These are phyloP conservation scores for Poa pratensis DNA, from an alignment of 176 grass and related monocot genomes.

Conservation along the genomic window DNA sequence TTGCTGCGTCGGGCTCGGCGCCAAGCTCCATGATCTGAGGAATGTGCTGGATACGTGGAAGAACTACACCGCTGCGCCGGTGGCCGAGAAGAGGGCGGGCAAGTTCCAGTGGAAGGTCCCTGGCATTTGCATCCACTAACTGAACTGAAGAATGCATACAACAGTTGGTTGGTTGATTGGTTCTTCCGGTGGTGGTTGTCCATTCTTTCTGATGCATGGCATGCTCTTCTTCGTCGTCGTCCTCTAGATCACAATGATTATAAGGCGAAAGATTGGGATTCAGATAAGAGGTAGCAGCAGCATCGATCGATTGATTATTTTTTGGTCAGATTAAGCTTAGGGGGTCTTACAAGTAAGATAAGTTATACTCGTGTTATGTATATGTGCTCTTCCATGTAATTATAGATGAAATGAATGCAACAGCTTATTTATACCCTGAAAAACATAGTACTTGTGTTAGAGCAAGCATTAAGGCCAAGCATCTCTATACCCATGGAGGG, in stretches of 20 bases:
- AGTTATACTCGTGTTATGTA: neutral
- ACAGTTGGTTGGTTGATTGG: neutral
- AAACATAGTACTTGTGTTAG: neutral
- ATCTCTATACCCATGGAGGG: neutral
- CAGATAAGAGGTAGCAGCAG: neutral
- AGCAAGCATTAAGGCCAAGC: neutral
- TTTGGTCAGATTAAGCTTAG: neutral
- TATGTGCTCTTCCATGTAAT: neutral
- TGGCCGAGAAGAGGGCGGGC: conserved; percentile 44
- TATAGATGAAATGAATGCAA: neutral
- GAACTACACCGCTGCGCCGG: conserved; percentile 63
- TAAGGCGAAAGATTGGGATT: neutral
- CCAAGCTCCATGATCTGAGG: conserved; percentile 74
- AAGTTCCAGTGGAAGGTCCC: conserved; percentile 81
- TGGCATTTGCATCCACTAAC: conserved; percentile 77
- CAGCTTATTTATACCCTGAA: neutral
- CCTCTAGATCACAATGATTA: neutral
- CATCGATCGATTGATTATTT: neutral
- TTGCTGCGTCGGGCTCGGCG: conserved; percentile 70
- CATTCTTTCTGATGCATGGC: conserved; percentile 13
- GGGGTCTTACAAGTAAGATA: neutral
- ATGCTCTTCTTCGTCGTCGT: neutral
- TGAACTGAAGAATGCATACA: neutral
- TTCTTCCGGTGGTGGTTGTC: neutral
- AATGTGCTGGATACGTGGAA: conserved; percentile 68